phyloP scores from a whole-genome alignment of 106 monocot species.

The Apostasia shenzhenica region DNA sequence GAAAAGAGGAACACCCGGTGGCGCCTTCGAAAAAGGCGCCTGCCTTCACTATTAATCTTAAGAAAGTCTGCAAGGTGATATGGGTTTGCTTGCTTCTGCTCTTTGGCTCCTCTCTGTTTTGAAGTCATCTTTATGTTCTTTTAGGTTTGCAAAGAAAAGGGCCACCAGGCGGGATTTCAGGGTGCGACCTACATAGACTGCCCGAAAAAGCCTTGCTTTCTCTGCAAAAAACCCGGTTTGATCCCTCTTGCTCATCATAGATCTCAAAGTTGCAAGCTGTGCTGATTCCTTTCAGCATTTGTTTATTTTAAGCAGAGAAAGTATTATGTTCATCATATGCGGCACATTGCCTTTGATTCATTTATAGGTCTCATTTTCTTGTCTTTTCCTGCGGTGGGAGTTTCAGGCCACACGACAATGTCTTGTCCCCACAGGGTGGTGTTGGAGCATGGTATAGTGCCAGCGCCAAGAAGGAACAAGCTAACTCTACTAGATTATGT shows the following conservation, averaged over 20 bases:
- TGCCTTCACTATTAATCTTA: slow-evolving; percentile 57
- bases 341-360: too few species aligned
- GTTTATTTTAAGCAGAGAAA: too few species aligned
- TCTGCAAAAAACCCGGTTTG: slow-evolving; percentile 86
- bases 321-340: too few species aligned
- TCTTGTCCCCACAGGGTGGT: slow-evolving; percentile 79
- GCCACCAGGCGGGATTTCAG: slow-evolving; percentile 72
- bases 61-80: slow-evolving; percentile 77
- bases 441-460: slow-evolving; percentile 54
- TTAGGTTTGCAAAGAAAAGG: slow-evolving; percentile 79
- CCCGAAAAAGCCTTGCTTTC: slow-evolving; percentile 86
- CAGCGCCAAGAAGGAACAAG: slow-evolving; percentile 32
- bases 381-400: neutral
- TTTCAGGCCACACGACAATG: slow-evolving; percentile 82
- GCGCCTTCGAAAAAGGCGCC: slow-evolving; percentile 13
- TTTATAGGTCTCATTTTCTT: neutral
- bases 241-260: neutral
- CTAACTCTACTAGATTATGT: slow-evolving; percentile 63
- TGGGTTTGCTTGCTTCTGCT: neutral
- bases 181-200: slow-evolving; percentile 93
- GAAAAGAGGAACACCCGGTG: neutral
- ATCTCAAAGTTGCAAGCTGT: too few species aligned
- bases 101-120: neutral
- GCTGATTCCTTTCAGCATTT: too few species aligned
- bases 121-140: neutral